phyloP scores from a whole-genome alignment of 2,329 filamentous ascomycete species.

The Juglanconis juglandina region DNA sequence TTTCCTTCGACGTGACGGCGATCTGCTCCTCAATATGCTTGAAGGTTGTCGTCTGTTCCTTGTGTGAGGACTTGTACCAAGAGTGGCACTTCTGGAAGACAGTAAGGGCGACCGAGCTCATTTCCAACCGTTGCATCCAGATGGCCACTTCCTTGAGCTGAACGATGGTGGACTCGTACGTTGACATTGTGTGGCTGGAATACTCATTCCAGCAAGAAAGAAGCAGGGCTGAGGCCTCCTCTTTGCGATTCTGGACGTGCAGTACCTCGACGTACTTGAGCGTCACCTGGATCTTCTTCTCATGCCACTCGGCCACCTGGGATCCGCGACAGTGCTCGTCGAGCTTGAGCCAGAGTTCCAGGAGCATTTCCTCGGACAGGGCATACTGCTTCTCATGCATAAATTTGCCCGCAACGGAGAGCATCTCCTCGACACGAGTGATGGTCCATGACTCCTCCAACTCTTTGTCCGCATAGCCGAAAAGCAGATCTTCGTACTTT shows the following conservation, averaged over 20 bases:
- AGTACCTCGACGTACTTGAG: slow-evolving; percentile 2
- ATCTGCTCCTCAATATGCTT: background rate
- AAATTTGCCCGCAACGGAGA: background rate
- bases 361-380: background rate
- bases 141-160: background rate
- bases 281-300: slow-evolving; percentile 3
- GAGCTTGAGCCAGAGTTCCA: slow-evolving; percentile 3
- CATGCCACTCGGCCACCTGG: slow-evolving; percentile 1
- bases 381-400: background rate
- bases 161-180: background rate
- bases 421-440: background rate
- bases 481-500: background rate
- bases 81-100: slow-evolving; percentile 1
- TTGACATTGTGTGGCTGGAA: background rate
- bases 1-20: background rate
- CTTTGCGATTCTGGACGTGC: slow-evolving; percentile 2
- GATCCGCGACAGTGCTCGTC: slow-evolving; percentile 1
- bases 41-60: background rate
- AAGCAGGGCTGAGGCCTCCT: background rate
- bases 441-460: background rate
- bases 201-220: slow-evolving; percentile 4
- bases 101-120: background rate
- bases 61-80: slow-evolving; percentile 1
- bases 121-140: background rate
- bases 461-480: background rate